A percentile compares a stretch with the other conserved stretches of the same genome.
Conservation (phyloP, 208 protist genomes). For the Trypanosoma melophagium region DNA sequence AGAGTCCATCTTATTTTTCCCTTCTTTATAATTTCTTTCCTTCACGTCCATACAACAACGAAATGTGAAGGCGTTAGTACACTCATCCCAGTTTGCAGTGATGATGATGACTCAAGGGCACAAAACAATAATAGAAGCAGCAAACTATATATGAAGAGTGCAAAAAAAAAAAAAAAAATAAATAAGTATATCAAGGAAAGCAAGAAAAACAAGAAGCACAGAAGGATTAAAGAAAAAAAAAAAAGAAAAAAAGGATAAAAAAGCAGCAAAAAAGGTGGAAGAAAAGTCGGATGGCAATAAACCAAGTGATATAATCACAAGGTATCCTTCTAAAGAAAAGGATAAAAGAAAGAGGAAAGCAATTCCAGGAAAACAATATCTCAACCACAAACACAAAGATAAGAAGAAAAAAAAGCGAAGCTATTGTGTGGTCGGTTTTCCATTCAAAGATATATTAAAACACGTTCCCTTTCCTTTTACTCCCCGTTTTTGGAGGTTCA, state of each 20-base stretch:
- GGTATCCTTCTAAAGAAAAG: background rate
- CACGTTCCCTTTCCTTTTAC: too few species aligned
- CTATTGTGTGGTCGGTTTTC: too few species aligned
- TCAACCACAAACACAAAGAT: too few species aligned
- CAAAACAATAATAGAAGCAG: background rate
- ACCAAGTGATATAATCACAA: too few species aligned
- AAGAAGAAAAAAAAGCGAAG: constrained; percentile 10
- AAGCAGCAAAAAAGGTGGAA: too few species aligned
- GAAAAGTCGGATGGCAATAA: too few species aligned
- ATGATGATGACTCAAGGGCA: too few species aligned
- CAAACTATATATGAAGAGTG: constrained; percentile 21
- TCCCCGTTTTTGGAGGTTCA: too few species aligned
- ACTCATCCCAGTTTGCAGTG: background rate
- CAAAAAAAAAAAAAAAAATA: constrained; percentile 22
- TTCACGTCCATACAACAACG: background rate
- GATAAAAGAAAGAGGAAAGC: constrained; percentile 1
- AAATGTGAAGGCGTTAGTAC: background rate
- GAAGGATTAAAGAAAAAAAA: constrained; percentile 6
- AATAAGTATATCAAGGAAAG: background rate
- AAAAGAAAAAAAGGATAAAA: background rate
- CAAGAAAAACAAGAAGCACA: constrained; percentile 27
- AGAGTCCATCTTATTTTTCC: background rate
- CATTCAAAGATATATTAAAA: too few species aligned
- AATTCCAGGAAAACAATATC: too few species aligned
- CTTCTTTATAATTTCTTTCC: constrained; percentile 17